Evolutionary conservation across 163 green algal species (phyloP).

Genomic region (Botryococcus braunii): DNA sequence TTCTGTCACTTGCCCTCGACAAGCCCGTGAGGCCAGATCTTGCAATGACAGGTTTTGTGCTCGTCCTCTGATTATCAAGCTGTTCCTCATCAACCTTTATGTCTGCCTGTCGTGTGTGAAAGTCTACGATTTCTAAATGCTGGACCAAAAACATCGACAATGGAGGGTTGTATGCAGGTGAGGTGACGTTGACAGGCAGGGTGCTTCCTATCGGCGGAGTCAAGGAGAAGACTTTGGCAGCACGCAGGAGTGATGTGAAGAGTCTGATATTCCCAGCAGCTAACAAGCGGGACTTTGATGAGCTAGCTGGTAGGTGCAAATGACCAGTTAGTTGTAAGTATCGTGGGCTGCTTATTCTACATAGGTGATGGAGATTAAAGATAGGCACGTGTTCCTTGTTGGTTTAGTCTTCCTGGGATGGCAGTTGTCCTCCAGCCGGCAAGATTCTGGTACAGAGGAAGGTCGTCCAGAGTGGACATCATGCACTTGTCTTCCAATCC

Average conservation of each 20-base stretch:
- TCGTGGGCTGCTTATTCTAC: neutral
- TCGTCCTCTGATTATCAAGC: neutral
- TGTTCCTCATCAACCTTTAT: too few relatives aligned
- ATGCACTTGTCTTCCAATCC: too few relatives aligned
- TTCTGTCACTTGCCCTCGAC: constrained; percentile 79
- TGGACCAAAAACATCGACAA: too few relatives aligned
- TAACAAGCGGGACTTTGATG: constrained; percentile 79
- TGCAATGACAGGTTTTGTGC: constrained; percentile 71
- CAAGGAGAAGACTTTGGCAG: constrained; percentile 89
- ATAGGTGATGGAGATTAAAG: neutral
- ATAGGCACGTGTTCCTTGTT: neutral
- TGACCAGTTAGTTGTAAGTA: neutral
- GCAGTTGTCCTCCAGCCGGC: neutral
- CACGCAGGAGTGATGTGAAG: constrained; percentile 52
- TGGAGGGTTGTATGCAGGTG: constrained; percentile 31
- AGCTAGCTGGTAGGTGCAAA: constrained; percentile 55
- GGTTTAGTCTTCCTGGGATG: neutral
- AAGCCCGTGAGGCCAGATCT: constrained; percentile 61
- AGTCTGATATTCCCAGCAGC: constrained; percentile 73
- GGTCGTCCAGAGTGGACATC: too few relatives aligned
- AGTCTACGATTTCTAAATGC: too few relatives aligned
- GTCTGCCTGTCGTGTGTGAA: too few relatives aligned
- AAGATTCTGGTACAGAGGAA: neutral
- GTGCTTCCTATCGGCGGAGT: constrained; percentile 91
- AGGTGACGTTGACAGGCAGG: constrained; percentile 85